Evolutionary conservation across 768 basidiomycete genomes (phyloP).

Genomic region (Pulveroboletus sp.): DNA sequence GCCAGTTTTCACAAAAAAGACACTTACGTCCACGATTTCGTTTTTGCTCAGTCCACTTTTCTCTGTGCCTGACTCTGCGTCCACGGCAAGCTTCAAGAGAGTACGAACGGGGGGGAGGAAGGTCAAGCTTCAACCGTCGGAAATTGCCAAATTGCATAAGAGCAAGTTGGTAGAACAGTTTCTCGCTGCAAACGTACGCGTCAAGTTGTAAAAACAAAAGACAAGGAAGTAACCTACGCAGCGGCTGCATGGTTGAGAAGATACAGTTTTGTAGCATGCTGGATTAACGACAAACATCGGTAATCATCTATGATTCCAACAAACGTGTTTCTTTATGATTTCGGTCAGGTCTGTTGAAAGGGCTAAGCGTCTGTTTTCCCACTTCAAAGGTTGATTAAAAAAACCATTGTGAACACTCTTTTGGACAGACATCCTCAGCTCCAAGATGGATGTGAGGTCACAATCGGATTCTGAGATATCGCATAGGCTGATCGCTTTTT

Average conservation of each 20-base stretch:
- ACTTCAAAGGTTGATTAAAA: conserved; percentile 19
- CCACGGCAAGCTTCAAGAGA: conserved; percentile 79
- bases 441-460: conserved; percentile 68
- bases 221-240: conserved; percentile 52
- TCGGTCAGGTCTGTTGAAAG: conserved; percentile 67
- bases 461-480: conserved; percentile 78
- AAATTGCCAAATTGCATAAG: conserved; percentile 89
- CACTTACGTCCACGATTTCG: conserved; percentile 68
- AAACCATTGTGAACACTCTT: conserved; percentile 70
- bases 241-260: conserved; percentile 83
- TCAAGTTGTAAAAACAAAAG: neutral
- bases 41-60: conserved; percentile 53
- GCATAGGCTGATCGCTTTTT: conserved; percentile 30
- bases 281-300: conserved; percentile 76
- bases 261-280: conserved; percentile 86
- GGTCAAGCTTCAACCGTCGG: conserved; percentile 74
- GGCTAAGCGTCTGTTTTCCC: neutral
- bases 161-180: conserved; percentile 92
- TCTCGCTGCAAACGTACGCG: conserved; percentile 54
- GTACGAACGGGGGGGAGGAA: conserved; percentile 70
- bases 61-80: conserved; percentile 50
- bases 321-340: conserved; percentile 84
- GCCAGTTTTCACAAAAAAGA: neutral
- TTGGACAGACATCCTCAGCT: conserved; percentile 55
- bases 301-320: conserved; percentile 85